Evolutionary conservation across 805 yeast genomes (phyloP).

Genomic region (Candida sonorensis): DNA sequence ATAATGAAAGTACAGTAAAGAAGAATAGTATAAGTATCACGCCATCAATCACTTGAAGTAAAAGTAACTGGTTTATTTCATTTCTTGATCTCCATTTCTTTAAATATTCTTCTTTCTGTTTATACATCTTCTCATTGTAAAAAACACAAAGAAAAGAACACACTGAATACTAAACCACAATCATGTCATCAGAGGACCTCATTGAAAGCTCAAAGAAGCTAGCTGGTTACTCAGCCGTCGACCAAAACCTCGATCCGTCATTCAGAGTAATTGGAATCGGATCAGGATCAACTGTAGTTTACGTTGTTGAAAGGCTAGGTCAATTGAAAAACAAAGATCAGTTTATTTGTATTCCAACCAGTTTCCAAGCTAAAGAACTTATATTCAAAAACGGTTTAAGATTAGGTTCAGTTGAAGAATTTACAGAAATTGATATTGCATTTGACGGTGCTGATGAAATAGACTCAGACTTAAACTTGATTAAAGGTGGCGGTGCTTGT

Average conservation of each 20-base stretch:
- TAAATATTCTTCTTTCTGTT: no score
- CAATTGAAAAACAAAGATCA: constrained; percentile 47
- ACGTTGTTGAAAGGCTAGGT: constrained; percentile 90
- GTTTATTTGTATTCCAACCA: constrained; percentile 87
- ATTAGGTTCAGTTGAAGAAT: constrained; percentile 78
- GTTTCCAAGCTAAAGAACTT: constrained; percentile 86
- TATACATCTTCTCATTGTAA: no score
- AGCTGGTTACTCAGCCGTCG: constrained; percentile 91
- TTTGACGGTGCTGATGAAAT: constrained; percentile 99
- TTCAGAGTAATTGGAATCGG: constrained; percentile 87
- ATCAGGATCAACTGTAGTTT: constrained; percentile 93
- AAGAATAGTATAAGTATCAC: no score
- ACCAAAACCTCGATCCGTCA: constrained; percentile 66
- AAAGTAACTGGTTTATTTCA: no score
- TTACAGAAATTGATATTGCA: constrained; percentile 77
- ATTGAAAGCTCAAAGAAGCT: constrained; percentile 77
- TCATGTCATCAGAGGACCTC: constrained; percentile 15
- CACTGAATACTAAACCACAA: no score
- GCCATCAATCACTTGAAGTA: no score
- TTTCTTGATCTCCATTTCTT: no score
- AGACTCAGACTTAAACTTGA: constrained; percentile 70
- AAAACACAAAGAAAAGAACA: no score
- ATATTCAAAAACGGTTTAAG: constrained; percentile 73
- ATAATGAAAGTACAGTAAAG: no score
- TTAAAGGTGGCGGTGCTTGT: constrained; percentile 99